Base-by-base conservation (phyloP, 208 protist genomes). In the Leishmania tarentolae region DNA sequence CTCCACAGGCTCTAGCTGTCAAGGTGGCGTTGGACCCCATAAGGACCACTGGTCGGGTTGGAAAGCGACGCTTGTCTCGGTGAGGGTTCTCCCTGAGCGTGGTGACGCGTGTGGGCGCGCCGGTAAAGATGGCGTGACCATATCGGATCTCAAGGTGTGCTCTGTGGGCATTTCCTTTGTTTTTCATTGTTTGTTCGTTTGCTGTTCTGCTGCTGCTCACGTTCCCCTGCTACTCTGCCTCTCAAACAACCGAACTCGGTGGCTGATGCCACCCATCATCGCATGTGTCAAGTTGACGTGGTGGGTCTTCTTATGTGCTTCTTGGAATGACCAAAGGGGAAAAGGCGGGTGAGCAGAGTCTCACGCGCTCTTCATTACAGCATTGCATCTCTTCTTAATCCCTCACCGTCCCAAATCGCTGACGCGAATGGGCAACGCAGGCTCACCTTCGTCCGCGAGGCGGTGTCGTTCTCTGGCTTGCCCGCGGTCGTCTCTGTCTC, bases 51-150 rank as follows among this genome's bases (percentile, higher is more conserved):
- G 53, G 24, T 7, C 31, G 53, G 13, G n/a, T 15, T 66, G n/a
- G 74, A 28, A 77, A 77, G 56, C 74, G 74, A 24, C 74, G 74
- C 9, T 17, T 19, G 35, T 71, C 66, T 19, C 53, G 74, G 5
- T 77, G 40, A 66, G 37, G 35, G 50, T 46, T 71, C 2, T n/a
- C 59, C 13, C 37, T 0, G 59, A 8, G 59, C n/a, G 28, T 28
- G 3, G 56, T n/a, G 24, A 61, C 24, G 56, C 17, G 15, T 69
- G 63, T 42, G 63, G 21, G 9, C 0, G 35, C 63, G 42, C 13
- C 35, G 63, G 31, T n/a, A 9, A 9, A 31, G 28, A 69, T 42
- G 63, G 15, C 3, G 31, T 44, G 31, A 9, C 2, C 15, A 11
- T 17, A 0, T 69, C 1, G 11, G 37, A 11, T 42, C n/a, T 44